These are phyloP conservation scores for Dactylellina cionopaga DNA, from an alignment of 2,329 filamentous ascomycete species.

Conservation along the genomic window DNA sequence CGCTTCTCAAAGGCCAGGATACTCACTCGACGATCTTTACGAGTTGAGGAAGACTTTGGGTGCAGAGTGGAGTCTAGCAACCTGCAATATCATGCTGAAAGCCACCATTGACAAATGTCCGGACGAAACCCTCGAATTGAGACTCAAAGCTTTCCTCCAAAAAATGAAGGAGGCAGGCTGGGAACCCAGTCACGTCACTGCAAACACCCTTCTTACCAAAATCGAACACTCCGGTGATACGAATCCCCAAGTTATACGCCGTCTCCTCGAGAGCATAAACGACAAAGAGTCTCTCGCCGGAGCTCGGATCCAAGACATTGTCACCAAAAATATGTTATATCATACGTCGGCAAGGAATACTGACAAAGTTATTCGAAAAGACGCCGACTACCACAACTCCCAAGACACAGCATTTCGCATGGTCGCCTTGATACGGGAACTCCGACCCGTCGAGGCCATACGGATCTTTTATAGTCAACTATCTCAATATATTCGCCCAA, in stretches of 20 bases:
- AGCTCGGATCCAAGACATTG: constrained; percentile 45
- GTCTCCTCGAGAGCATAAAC: constrained; percentile 44
- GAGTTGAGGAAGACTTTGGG: constrained; percentile 32
- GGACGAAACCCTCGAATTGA: constrained; percentile 21
- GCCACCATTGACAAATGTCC: constrained; percentile 39
- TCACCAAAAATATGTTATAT: constrained; percentile 47
- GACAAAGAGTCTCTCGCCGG: constrained; percentile 35
- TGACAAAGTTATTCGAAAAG: constrained; percentile 24
- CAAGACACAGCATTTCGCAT: constrained; percentile 27
- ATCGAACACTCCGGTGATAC: constrained; percentile 47
- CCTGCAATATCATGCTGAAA: constrained; percentile 56
- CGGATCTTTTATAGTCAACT: constrained; percentile 26
- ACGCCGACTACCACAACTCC: constrained; percentile 14
- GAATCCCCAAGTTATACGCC: constrained; percentile 40
- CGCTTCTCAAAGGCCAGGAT: constrained; percentile 28
- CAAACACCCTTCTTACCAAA: constrained; percentile 54
- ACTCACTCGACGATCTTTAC: constrained; percentile 49
- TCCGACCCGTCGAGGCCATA: constrained; percentile 35
- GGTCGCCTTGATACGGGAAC: constrained; percentile 41
- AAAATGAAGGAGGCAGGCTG: constrained; percentile 51
- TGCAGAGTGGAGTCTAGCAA: constrained; percentile 33
- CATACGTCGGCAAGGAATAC: constrained; percentile 25
- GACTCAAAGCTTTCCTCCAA: constrained; percentile 46
- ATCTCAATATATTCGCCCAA: constrained; percentile 37
- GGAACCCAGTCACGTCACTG: constrained; percentile 52